Percentiles rank a stretch among this genome's conserved stretches.
phyloP scores from a whole-genome alignment of 2,329 filamentous ascomycete species.

The Dactylonectria estremocensis region DNA sequence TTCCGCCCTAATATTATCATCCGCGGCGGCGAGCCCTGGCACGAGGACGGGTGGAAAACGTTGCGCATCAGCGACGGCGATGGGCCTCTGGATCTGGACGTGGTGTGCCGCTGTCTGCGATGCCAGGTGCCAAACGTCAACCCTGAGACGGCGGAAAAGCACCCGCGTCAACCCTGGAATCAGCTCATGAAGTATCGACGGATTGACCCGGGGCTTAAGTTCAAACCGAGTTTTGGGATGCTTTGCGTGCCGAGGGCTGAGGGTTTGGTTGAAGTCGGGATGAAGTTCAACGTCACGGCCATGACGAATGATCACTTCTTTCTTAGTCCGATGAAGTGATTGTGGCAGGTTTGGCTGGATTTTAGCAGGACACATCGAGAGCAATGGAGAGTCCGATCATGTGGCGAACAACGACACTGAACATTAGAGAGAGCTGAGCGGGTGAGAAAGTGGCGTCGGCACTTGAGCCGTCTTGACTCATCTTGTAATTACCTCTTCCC shows the following conservation, averaged over 20 bases:
- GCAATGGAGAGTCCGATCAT: no score
- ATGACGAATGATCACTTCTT: slow-evolving; percentile 68
- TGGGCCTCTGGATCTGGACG: slow-evolving; percentile 63
- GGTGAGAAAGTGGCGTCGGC: no score
- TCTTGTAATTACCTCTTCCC: no score
- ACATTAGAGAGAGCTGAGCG: no score
- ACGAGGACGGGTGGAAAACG: slow-evolving; percentile 75
- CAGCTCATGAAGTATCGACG: slow-evolving; percentile 72
- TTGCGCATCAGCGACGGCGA: slow-evolving; percentile 59
- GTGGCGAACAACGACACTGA: no score
- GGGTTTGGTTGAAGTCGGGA: slow-evolving; percentile 69
- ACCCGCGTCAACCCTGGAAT: slow-evolving; percentile 74
- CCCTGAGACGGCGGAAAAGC: slow-evolving; percentile 72
- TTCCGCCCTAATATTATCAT: slow-evolving; percentile 77
- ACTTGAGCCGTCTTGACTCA: no score
- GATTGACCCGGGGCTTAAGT: slow-evolving; percentile 73
- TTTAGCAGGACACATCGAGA: no score
- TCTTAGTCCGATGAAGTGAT: slow-evolving; percentile 47
- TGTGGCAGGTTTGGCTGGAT: no score
- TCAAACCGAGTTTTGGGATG: slow-evolving; percentile 79
- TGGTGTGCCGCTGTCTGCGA: slow-evolving; percentile 71
- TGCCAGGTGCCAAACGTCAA: slow-evolving; percentile 78
- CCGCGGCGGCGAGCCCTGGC: slow-evolving; percentile 69
- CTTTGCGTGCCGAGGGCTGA: slow-evolving; percentile 71
- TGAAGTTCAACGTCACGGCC: slow-evolving; percentile 70